phyloP scores from a whole-genome alignment of 805 yeast genomes.

The Yamadazyma paraphyllophila region DNA sequence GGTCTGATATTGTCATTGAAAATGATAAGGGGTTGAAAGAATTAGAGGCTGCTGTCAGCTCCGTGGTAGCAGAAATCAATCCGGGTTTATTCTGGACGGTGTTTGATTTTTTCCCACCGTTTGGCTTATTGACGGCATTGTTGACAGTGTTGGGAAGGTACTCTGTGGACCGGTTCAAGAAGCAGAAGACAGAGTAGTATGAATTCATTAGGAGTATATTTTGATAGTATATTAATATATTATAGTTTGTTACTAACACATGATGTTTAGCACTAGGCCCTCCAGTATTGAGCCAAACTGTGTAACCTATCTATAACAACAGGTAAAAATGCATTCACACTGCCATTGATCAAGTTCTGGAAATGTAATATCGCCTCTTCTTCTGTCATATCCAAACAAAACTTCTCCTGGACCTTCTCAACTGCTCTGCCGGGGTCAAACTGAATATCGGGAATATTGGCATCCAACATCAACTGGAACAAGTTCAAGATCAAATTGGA shows the following conservation, averaged over 20 bases:
- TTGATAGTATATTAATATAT: not conserved
- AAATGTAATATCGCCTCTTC: constrained; percentile 95
- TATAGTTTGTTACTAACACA: not conserved
- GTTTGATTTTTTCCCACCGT: constrained; percentile 27
- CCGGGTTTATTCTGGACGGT: constrained; percentile 23
- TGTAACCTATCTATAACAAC: constrained; percentile 94
- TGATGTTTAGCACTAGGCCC: constrained; percentile 53
- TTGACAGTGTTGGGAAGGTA: constrained; percentile 20
- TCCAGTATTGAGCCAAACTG: constrained; percentile 96
- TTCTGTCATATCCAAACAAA: constrained; percentile 88
- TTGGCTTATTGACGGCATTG: constrained; percentile 23
- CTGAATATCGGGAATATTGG: constrained; percentile 86
- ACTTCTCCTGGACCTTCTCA: constrained; percentile 89
- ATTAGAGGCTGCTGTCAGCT: constrained; percentile 21
- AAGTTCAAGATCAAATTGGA: constrained; percentile 86
- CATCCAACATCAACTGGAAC: constrained; percentile 90
- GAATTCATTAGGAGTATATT: not conserved
- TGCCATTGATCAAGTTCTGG: constrained; percentile 89
- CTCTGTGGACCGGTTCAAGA: constrained; percentile 20
- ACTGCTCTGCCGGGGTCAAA: constrained; percentile 84
- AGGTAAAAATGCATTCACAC: constrained; percentile 90
- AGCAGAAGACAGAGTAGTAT: not conserved
- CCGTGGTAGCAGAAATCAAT: constrained; percentile 22
- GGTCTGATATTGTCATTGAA: constrained; percentile 66
- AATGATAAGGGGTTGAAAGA: constrained; percentile 45